A percentile compares a stretch with the other conserved stretches of the same genome.
Conservation (phyloP, 2,329 filamentous ascomycete species). For the Venturia effusa region DNA sequence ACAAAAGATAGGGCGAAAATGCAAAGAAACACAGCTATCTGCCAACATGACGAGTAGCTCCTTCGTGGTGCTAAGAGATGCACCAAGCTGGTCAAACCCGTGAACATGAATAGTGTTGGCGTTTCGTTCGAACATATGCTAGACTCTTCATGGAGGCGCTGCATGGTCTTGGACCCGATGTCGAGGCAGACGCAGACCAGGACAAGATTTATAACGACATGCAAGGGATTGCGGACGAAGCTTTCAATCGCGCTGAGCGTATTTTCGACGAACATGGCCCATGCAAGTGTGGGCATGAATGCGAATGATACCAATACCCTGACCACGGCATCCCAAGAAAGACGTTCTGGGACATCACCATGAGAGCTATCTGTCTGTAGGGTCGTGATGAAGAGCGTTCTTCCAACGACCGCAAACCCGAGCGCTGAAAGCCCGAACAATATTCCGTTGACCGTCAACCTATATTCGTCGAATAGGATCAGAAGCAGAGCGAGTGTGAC, state of each 20-base stretch:
- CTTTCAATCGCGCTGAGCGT: background rate
- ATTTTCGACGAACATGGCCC: background rate
- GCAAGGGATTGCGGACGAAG: constrained; percentile 12
- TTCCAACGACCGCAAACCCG: constrained; percentile 17
- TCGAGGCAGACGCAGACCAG: background rate
- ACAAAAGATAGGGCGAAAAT: background rate
- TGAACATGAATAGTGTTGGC: background rate
- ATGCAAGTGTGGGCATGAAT: constrained; percentile 9
- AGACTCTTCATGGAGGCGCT: background rate
- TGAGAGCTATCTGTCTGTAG: background rate
- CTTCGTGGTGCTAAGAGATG: background rate
- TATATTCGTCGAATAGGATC: constrained; percentile 20
- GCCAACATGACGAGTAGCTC: background rate
- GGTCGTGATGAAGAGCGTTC: constrained; percentile 8
- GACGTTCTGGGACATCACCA: background rate
- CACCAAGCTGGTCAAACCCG: background rate
- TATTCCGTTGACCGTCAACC: constrained; percentile 18
- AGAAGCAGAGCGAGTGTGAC: constrained; percentile 15
- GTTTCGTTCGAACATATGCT: background rate
- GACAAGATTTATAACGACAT: background rate
- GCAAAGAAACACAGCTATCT: background rate
- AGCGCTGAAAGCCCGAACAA: constrained; percentile 15
- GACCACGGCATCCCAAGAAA: background rate
- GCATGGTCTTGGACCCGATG: background rate
- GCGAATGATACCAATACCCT: constrained; percentile 8